A percentile compares a stretch with the other conserved stretches of the same genome.
These are phyloP conservation scores for Chaetomium sp. DNA, from an alignment of 2,329 filamentous ascomycete species.

Conservation along the genomic window DNA sequence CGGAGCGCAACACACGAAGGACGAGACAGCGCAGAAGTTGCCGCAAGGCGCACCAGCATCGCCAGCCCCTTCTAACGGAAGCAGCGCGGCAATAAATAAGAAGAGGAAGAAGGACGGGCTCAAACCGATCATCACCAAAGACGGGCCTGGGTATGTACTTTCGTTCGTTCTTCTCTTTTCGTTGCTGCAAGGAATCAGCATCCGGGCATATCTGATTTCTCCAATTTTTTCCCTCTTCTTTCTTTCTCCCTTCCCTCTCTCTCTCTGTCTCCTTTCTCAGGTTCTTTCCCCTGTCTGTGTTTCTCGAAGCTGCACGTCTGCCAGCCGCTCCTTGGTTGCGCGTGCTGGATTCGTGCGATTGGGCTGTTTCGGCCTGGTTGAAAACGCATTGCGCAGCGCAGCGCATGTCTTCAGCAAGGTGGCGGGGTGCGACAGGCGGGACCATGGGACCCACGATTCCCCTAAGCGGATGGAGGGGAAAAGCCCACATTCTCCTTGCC, in stretches of 20 bases:
- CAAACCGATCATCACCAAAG: slow-evolving; percentile 71
- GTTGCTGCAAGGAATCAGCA: slow-evolving; percentile 11
- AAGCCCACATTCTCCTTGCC: slow-evolving; percentile 12
- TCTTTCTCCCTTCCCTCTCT: no score
- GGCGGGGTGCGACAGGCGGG: slow-evolving; percentile 24
- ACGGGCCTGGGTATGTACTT: slow-evolving; percentile 40
- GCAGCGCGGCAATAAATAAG: slow-evolving; percentile 40
- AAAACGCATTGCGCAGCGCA: slow-evolving; percentile 13
- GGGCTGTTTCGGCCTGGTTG: slow-evolving; percentile 1
- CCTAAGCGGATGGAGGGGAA: slow-evolving; percentile 10
- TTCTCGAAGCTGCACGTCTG: not conserved
- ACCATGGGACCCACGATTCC: slow-evolving; percentile 11
- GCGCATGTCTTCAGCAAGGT: slow-evolving; percentile 14
- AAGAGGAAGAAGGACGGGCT: slow-evolving; percentile 69
- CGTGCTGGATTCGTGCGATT: slow-evolving; percentile 2
- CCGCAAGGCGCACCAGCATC: slow-evolving; percentile 13
- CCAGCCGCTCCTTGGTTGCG: not conserved
- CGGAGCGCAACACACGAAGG: slow-evolving; percentile 23
- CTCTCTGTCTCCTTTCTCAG: no score
- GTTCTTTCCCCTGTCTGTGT: not conserved
- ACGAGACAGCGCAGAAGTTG: slow-evolving; percentile 19
- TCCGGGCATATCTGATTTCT: no score
- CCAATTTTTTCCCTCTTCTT: no score
- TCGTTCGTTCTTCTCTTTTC: not conserved
- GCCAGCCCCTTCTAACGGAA: slow-evolving; percentile 21